These are phyloP conservation scores for Phlegmacium glaucopus DNA, from an alignment of 768 basidiomycete species.

Conservation along the genomic window DNA sequence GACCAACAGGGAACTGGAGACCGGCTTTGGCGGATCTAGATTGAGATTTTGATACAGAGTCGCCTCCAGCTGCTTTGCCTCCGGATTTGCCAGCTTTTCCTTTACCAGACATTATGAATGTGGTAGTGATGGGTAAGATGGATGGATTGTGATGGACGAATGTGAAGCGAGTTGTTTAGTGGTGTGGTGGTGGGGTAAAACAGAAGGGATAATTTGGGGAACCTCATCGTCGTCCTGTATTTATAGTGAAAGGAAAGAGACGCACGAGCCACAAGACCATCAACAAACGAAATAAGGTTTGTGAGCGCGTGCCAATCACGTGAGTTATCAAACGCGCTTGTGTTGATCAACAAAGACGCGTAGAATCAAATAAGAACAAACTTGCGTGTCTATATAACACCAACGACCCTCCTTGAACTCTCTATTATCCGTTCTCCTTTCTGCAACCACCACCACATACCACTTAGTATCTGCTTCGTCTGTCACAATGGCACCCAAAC, in stretches of 20 bases:
- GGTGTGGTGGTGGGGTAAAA: constrained; percentile 17
- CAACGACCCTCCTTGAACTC: constrained; percentile 27
- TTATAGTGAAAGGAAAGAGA: constrained; percentile 31
- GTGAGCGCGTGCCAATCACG: constrained; percentile 8
- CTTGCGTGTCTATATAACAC: constrained; percentile 41
- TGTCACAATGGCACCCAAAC: constrained; percentile 71
- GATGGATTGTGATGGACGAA: constrained; percentile 17
- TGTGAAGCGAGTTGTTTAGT: neutral
- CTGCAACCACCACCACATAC: constrained; percentile 27
- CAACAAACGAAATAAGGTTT: constrained; percentile 25
- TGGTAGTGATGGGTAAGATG: constrained; percentile 13
- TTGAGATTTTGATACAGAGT: constrained; percentile 67
- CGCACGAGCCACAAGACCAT: constrained; percentile 25
- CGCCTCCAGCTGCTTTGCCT: constrained; percentile 60
- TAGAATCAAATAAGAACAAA: constrained; percentile 41
- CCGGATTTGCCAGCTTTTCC: constrained; percentile 39
- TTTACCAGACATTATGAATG: constrained; percentile 42
- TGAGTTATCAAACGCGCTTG: constrained; percentile 32
- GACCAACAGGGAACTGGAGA: constrained; percentile 88
- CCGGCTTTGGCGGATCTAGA: constrained; percentile 79
- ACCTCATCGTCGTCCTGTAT: constrained; percentile 24
- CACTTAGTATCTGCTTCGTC: constrained; percentile 9
- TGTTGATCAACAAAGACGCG: constrained; percentile 45
- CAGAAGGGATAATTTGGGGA: constrained; percentile 17
- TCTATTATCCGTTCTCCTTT: constrained; percentile 33